Evolutionary conservation across 192 early-diverging fungal genomes (phyloP).

Genomic region (Coemansia sp.): DNA sequence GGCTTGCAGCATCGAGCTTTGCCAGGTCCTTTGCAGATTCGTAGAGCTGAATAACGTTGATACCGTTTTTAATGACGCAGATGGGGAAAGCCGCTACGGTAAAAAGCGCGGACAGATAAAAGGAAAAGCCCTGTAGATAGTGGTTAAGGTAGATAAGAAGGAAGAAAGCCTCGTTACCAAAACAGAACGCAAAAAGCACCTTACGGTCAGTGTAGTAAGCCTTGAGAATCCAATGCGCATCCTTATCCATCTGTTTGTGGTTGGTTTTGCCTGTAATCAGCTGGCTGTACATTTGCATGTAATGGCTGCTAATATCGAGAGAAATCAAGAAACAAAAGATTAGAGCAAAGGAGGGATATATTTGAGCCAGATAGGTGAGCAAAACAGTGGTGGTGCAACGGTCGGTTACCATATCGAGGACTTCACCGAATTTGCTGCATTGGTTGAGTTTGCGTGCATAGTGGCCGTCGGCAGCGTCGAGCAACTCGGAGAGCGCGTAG

Average conservation of each 20-base stretch:
- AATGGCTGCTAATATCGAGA: conserved; percentile 94
- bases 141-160: conserved; percentile 79
- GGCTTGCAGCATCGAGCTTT: conserved; percentile 58
- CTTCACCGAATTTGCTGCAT: conserved; percentile 95
- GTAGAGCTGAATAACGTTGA: conserved; percentile 93
- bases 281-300: conserved; percentile 98
- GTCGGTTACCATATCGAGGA: conserved; percentile 99
- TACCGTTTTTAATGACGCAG: conserved; percentile 83
- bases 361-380: conserved; percentile 77
- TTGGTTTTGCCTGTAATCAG: conserved; percentile 80
- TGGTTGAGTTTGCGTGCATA: conserved; percentile 92
- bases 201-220: conserved; percentile 91
- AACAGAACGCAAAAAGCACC: conserved; percentile 91
- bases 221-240: conserved; percentile 75
- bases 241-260: conserved; percentile 85
- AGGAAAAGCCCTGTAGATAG: conserved; percentile 37
- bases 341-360: conserved; percentile 70
- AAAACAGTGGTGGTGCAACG: conserved; percentile 91
- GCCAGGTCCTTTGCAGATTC: conserved; percentile 82
- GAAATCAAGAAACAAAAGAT: conserved; percentile 89
- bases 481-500: conserved; percentile 85
- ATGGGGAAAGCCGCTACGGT: conserved; percentile 65
- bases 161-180: conserved; percentile 91
- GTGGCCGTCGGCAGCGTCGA: conserved; percentile 94
- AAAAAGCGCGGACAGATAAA: conserved; percentile 15